Percentiles rank a stretch among this genome's conserved stretches.
These are phyloP conservation scores for Bruguiera parviflora DNA, from an alignment of 345 rosid species.

Conservation along the genomic window DNA sequence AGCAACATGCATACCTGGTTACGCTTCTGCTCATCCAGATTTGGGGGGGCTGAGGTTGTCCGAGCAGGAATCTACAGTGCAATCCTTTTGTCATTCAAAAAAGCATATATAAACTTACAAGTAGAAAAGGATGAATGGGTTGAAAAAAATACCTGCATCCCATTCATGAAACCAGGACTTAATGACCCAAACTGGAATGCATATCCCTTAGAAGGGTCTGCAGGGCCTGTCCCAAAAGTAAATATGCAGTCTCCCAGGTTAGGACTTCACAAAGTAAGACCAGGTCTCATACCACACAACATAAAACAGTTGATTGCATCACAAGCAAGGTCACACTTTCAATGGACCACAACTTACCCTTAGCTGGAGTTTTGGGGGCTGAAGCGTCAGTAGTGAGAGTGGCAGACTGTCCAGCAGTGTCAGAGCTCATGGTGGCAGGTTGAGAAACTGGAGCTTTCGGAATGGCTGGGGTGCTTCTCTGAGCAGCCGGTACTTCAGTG, in stretches of 20 bases:
- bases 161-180: slow-evolving; percentile 70
- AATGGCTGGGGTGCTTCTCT: slow-evolving; percentile 45
- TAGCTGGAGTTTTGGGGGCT: slow-evolving; percentile 41
- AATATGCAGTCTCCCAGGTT: neutral
- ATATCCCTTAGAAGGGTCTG: slow-evolving; percentile 63
- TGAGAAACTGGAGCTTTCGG: slow-evolving; percentile 88
- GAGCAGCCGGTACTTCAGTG: slow-evolving; percentile 37
- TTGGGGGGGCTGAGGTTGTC: slow-evolving; percentile 95
- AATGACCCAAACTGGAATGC: slow-evolving; percentile 86
- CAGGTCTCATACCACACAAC: neutral
- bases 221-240: slow-evolving; percentile 33
- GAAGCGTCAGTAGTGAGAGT: slow-evolving; percentile 42
- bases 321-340: neutral
- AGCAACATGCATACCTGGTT: slow-evolving; percentile 53
- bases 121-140: neutral
- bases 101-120: neutral
- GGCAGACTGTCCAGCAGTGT: slow-evolving; percentile 41
- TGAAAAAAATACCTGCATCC: slow-evolving; percentile 54
- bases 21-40: slow-evolving; percentile 95
- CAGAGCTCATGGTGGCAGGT: slow-evolving; percentile 54
- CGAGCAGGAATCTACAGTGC: slow-evolving; percentile 79
- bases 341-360: slow-evolving; percentile 35
- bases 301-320: neutral
- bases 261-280: neutral
- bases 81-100: slow-evolving; percentile 11